phyloP scores from a whole-genome alignment of 192 early-diverging fungal species.

The Rhizoclosmatium globosum region DNA sequence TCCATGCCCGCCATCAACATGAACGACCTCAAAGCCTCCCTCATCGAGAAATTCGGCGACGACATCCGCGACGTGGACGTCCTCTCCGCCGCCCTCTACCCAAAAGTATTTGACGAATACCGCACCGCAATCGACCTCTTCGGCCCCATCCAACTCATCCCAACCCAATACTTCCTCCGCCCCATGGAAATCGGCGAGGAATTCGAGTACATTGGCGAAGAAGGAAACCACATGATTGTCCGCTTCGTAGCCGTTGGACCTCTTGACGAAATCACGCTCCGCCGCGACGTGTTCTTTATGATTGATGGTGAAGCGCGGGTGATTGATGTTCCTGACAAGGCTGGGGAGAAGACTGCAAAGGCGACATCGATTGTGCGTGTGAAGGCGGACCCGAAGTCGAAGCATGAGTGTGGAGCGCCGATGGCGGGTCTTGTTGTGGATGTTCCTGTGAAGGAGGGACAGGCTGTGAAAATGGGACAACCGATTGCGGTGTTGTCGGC shows the following conservation, averaged over 20 bases:
- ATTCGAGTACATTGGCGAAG: slow-evolving; percentile 86
- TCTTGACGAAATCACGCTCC: slow-evolving; percentile 74
- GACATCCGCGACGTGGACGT: slow-evolving; percentile 82
- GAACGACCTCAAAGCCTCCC: slow-evolving; percentile 69
- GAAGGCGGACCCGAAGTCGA: slow-evolving; percentile 78
- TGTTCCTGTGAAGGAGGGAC: slow-evolving; percentile 83
- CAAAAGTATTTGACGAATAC: slow-evolving; percentile 92
- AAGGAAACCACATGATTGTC: slow-evolving; percentile 85
- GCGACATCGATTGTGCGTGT: slow-evolving; percentile 52
- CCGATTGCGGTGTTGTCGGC: slow-evolving; percentile 91
- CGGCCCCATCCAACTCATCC: slow-evolving; percentile 89
- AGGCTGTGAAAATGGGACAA: slow-evolving; percentile 86
- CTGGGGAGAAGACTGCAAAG: slow-evolving; percentile 25
- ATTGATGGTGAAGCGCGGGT: slow-evolving; percentile 94
- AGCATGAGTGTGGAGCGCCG: slow-evolving; percentile 90
- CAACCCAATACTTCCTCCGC: slow-evolving; percentile 89
- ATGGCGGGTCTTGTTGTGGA: slow-evolving; percentile 97
- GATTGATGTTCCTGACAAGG: slow-evolving; percentile 62
- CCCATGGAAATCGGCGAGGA: slow-evolving; percentile 91
- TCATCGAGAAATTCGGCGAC: slow-evolving; percentile 84
- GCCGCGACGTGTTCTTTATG: slow-evolving; percentile 94
- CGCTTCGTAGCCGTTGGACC: slow-evolving; percentile 90
- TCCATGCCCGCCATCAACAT: slow-evolving; percentile 84
- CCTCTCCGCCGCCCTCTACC: slow-evolving; percentile 89
- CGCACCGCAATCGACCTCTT: slow-evolving; percentile 73